Evolutionary conservation across 768 basidiomycete genomes (phyloP).

Genomic region (Collybia sordida): DNA sequence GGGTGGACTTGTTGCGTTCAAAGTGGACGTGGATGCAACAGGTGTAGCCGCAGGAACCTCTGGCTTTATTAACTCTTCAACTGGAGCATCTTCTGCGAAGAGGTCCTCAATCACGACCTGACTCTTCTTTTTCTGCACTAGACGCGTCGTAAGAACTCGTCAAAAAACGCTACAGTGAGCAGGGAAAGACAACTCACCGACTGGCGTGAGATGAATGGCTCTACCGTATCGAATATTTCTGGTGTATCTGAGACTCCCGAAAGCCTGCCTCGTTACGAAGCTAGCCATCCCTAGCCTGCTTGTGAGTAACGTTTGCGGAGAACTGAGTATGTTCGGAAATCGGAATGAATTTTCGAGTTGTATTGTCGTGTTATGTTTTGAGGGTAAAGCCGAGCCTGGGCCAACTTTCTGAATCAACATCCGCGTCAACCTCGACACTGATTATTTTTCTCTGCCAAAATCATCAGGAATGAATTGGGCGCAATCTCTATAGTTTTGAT

Average conservation of each 20-base stretch:
- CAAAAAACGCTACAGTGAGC: too few relatives aligned
- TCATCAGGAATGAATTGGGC: too few relatives aligned
- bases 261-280: not conserved
- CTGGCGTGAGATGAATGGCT: conserved; percentile 18
- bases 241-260: not conserved
- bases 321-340: too few relatives aligned
- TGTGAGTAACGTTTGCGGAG: too few relatives aligned
- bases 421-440: too few relatives aligned
- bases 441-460: too few relatives aligned
- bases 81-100: conserved; percentile 22
- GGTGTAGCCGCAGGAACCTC: not conserved
- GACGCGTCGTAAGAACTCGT: not conserved
- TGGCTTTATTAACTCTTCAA: conserved; percentile 18
- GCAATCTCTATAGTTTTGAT: too few relatives aligned
- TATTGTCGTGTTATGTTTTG: too few relatives aligned
- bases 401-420: too few relatives aligned
- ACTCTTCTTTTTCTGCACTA: conserved; percentile 32
- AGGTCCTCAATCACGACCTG: conserved; percentile 27
- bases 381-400: too few relatives aligned
- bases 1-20: conserved; percentile 1
- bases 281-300: not conserved
- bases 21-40: not conserved
- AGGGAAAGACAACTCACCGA: conserved; percentile 14
- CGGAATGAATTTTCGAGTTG: too few relatives aligned
- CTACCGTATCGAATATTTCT: not conserved